Conservation (phyloP, 139 green algal species). For the Tetradesmus lagerheimii region DNA sequence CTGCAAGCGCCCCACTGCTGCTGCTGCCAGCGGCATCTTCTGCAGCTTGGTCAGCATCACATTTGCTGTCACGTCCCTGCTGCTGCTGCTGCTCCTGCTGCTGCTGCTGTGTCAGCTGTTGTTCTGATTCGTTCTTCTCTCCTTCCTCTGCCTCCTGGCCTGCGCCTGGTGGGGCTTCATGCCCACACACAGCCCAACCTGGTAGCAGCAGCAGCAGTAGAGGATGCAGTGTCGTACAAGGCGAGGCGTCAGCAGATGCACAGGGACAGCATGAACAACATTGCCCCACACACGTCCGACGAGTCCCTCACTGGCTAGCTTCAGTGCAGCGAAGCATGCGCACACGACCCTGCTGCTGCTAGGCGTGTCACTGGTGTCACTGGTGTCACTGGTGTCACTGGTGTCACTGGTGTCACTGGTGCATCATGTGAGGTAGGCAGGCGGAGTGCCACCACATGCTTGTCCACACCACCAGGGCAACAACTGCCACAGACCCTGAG, state of each 20-base stretch:
- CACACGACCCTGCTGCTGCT: no score
- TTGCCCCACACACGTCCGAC: no score
- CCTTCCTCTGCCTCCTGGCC: background rate
- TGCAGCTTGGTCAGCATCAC: background rate
- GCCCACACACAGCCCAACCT: constrained; percentile 37
- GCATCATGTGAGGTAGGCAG: no score
- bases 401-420: no score
- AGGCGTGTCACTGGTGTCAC: no score
- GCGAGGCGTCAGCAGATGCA: background rate
- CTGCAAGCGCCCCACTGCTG: background rate
- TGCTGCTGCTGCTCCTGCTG: background rate
- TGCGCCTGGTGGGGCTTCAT: constrained; percentile 1
- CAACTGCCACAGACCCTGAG: no score
- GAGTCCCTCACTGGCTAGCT: no score
- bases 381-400: no score
- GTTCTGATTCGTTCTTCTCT: background rate
- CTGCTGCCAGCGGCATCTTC: background rate
- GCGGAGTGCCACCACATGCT: no score
- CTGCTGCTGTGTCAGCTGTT: background rate
- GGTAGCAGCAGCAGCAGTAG: background rate
- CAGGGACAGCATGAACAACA: background rate
- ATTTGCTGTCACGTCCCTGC: background rate
- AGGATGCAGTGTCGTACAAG: background rate
- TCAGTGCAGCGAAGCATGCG: no score
- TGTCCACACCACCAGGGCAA: no score